Base-by-base conservation (phyloP, 1,284 basidiomycete genomes). In the Afroboletus lepidellus region DNA sequence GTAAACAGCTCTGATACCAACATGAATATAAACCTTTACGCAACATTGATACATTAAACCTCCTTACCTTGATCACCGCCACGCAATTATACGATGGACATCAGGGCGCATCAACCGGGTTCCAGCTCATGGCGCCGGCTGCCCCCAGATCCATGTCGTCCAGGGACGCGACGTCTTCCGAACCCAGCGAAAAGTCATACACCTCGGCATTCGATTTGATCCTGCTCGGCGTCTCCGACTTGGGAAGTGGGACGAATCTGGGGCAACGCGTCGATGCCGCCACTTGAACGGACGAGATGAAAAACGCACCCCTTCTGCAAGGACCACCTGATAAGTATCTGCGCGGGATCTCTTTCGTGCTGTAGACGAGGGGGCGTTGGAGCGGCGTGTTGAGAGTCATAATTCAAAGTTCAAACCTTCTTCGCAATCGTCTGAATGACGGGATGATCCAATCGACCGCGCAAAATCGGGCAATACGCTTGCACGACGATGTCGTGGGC, bases 271-370 rank as follows among this genome's bases (percentile, higher is more conserved):
- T n/a, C n/a, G n/a, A n/a, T n/a, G n/a, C n/a, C n/a, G 38, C 24
- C n/a, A 24, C 21, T 36, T 16, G 9, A 21, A 32, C 30, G 32
- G 45, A 50, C 12, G 20, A 46, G 21, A 24, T 48, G 37, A 50
- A 53, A 51, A 48, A 69, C 81, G 54, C 59, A 90, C 84, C 87
- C 87, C 64, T 83, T 84, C 66, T 94, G 92, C 41, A 94, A 71
- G 43, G 86, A 90, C 91, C 91, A 94, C 13, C 92, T 79, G 53
- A 94, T 71, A 27, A 94, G 76, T 44, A 94, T 77, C 61, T 93
- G 92, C 2, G 87, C 84, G 13, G 82, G 77, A 49, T 83, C 79
- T 38, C 77, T 74, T 18, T 62, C 64, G 56, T 81, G 64, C 81
- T 85, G 48, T 49, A 21, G 2, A 15, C 5, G 32, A 53, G 36